Base-by-base conservation (phyloP, 352 stramenopile genomes). In the Phytophthora vignae region DNA sequence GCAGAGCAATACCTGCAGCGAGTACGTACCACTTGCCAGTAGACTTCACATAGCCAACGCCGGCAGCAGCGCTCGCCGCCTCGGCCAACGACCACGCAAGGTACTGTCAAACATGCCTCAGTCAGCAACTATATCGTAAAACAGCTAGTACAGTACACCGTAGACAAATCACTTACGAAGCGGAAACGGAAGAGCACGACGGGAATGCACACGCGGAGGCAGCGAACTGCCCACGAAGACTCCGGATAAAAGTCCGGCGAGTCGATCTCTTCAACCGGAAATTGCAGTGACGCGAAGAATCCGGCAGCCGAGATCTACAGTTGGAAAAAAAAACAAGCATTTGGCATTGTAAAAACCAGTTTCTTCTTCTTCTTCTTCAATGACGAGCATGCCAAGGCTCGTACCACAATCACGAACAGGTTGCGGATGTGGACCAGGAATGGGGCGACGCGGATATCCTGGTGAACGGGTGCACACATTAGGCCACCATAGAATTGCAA, bases 31-130 rank as follows among this genome's bases (percentile, higher is more conserved):
- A 95, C 75, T 95, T 93, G 50, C 80, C 88, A 36, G 88, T 93
- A 67, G 83, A 75, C 53, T 81, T 73, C 19, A 95, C 88, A 67
- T 93, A 93, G n/a, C 88, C 88, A 64, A 93, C 85, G 19, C 90
- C 90, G 48, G 90, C 90, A 42, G 90, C 62, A 55, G 86, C 87
- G 69, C 87, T 91, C 1, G 87, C 87, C 9, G 79, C 77, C 54
- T 96, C 90, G 27, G 88, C 90, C 48, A 96, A 71, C n/a, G 88
- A 94, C 90, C 90, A 96, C 21, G 87, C 90, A 63, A 96, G 83
- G 76, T 96, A 96, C 90, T 96, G 52, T 42, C 17, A 9, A 74
- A 62, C 21, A 46, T 8, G 60, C 2, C 3, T 31, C 40, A 33
- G 52, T 74, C 27, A 78, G 44, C 12, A 58, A 31, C 6, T 22